Evolutionary conservation across 306 rosid species (phyloP).

Genomic region (Luffa aegyptiaca): DNA sequence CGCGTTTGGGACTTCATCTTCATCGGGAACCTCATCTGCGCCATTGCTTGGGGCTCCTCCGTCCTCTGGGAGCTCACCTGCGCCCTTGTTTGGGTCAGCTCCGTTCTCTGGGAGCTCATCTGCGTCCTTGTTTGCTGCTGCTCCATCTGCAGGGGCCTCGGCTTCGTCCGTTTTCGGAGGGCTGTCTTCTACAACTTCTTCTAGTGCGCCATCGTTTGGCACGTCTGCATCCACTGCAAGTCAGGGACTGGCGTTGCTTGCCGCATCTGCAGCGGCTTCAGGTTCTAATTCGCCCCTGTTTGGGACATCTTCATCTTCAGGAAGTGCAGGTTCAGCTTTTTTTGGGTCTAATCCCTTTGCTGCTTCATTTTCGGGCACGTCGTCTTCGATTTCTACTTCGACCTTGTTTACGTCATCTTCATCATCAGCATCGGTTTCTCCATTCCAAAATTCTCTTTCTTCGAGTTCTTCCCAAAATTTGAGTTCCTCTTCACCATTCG

Average conservation of each 20-base stretch:
- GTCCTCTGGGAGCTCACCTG: not conserved
- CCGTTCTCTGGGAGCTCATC: not conserved
- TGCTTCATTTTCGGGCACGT: constrained; percentile 15
- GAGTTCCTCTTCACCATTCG: constrained; percentile 21
- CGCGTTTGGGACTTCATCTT: not conserved
- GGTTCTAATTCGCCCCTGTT: constrained; percentile 8
- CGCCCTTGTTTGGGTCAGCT: not conserved
- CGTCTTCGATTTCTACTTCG: constrained; percentile 12
- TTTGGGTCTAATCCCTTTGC: constrained; percentile 11
- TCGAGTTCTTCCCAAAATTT: constrained; percentile 20
- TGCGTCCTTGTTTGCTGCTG: constrained; percentile 9
- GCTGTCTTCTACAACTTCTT: not conserved
- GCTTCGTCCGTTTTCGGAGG: constrained; percentile 6
- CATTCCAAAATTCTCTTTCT: constrained; percentile 28
- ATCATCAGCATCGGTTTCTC: constrained; percentile 20
- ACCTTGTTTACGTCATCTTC: constrained; percentile 11
- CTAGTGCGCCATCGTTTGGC: constrained; percentile 6
- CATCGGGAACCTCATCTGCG: not conserved
- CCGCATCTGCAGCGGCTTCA: constrained; percentile 2
- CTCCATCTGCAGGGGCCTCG: not conserved
- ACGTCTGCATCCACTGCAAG: constrained; percentile 1
- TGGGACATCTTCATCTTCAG: constrained; percentile 6
- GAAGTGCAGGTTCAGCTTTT: constrained; percentile 1
- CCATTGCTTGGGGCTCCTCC: not conserved
- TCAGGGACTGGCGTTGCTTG: not conserved